Base-by-base conservation (phyloP, 768 basidiomycete genomes). In the Cyclocybe aegerita region DNA sequence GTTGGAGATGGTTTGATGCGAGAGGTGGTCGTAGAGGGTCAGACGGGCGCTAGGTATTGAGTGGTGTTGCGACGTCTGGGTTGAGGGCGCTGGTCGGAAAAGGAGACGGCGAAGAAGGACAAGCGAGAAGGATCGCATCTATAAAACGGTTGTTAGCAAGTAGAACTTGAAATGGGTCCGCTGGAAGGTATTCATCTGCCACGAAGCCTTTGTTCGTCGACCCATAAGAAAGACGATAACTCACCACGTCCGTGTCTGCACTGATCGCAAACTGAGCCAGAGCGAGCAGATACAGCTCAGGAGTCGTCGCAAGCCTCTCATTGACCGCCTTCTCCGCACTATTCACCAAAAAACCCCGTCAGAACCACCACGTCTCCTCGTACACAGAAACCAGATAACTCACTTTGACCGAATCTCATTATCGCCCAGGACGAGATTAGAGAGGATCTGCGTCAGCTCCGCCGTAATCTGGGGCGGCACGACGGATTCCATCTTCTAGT, bases 111-210 rank as follows among this genome's bases (percentile, higher is more conserved):
- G 82, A 29, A 91, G 78, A 30, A 92, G 80, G 8, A 93, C 89
- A 29, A 91, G 74, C 1, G 90, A 89, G 67, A 92, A 91, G 0
- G 87, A 88, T 29, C 89, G 83, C 90, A 92, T 92, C 88, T 90
- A 47, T 17, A 36, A 16, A 6, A 10, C 31, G 54, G 10, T 33
- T 60, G 51, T 32, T 23, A 43, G 32, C 46, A 23, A 23, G 23
- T 2, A 1, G 23, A 23, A 23, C 23, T 3, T 5, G 23, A 23
- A 23, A 23, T 23, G 23, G 23, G 4, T 23, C 23, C 23, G 23
- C 23, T 23, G 23, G 23, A 23, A 23, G 3, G 23, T 2, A 23
- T 23, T 23, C 23, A 3, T 23, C 23, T 1, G 23, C 23, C 23
- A 23, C 23, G 23, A 23, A 23, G 23, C 23, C 23, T 23, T 23